Evolutionary conservation across 495 filamentous ascomycete genomes (phyloP).

Genomic region (Penicillium longicatenatum): DNA sequence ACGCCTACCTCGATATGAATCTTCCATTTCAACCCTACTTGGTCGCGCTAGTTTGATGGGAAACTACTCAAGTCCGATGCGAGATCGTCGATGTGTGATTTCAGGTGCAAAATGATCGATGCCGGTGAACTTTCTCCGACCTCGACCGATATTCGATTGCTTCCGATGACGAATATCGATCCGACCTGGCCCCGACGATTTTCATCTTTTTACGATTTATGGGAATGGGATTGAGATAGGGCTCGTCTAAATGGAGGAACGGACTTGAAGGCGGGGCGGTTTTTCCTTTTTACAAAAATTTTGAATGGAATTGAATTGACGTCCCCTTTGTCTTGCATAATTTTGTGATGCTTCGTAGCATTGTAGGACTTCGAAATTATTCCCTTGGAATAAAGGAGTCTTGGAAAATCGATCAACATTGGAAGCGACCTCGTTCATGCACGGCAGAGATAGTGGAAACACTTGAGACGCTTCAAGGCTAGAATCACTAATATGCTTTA

Average conservation of each 20-base stretch:
- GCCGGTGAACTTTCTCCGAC: conserved; percentile 1
- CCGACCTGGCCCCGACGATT: background rate
- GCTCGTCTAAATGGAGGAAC: conserved; percentile 1
- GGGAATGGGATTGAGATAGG: conserved; percentile 3
- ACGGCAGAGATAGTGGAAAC: background rate
- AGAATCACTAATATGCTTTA: background rate
- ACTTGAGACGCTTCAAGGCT: background rate
- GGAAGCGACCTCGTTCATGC: no score
- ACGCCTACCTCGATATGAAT: conserved; percentile 21
- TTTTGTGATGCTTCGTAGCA: conserved; percentile 7
- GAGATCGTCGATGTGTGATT: background rate
- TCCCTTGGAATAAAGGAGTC: background rate
- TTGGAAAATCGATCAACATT: no score
- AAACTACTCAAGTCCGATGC: conserved; percentile 21
- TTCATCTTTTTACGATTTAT: conserved; percentile 2
- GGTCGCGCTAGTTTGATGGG: conserved; percentile 30
- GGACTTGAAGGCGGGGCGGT: conserved; percentile 19
- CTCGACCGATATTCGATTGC: background rate
- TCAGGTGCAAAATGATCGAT: conserved; percentile 7
- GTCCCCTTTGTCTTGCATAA: conserved; percentile 25
- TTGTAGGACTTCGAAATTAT: background rate
- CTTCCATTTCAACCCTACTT: conserved; percentile 16
- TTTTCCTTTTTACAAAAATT: conserved; percentile 32
- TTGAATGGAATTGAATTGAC: conserved; percentile 36
- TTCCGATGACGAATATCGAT: conserved; percentile 4